Base-by-base conservation (phyloP, 331 rosid genomes). In the Rhamnella rubrinervis region DNA sequence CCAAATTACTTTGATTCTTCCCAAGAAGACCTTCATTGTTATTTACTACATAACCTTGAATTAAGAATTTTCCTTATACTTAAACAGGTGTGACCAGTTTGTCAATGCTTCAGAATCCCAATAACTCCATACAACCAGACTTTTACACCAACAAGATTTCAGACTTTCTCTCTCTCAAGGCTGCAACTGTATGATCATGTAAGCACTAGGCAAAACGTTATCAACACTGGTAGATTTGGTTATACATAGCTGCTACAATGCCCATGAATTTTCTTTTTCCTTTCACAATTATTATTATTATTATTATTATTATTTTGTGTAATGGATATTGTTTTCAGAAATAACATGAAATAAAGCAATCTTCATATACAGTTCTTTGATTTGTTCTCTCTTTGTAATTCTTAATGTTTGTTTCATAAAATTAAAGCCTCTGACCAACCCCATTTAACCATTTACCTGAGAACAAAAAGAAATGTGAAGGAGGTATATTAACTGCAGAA, bases 121-220 rank as follows among this genome's bases (percentile, higher is more conserved):
- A 78, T 77, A 95, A 95, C 78, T 20, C 91, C 74, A 87, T 84
- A 68, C 97, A 91, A 74, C 97, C 97, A 50, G 97, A 95, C 69
- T 95, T 85, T 68, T 91, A 89, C 74, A 91, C 96, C 77, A 81
- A 80, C 87, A 81, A 85, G 77, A 93, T 93, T 65, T 89, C 98
- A 55, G 96, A 95, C 78, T 91, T 91, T 72, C 90, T 95, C 65
- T 71, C 89, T 41, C 86, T 87, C 72, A 89, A 86, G 61, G 90
- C 95, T 73, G 86, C 97, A 46, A 75, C 93, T 70, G 95, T 91
- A 53, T 89, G 87, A 49, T 55, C 25, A 23, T 61, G 18, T 47
- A 65, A 13, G 25, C 31, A 8, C 55, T 72, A 57, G 50, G 15
- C 58, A 41, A 71, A 55, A 56, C 31, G 67, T 25, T 56, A 46